Base-by-base conservation (phyloP, 2,329 filamentous ascomycete genomes). In the Fusarium ambrosium region DNA sequence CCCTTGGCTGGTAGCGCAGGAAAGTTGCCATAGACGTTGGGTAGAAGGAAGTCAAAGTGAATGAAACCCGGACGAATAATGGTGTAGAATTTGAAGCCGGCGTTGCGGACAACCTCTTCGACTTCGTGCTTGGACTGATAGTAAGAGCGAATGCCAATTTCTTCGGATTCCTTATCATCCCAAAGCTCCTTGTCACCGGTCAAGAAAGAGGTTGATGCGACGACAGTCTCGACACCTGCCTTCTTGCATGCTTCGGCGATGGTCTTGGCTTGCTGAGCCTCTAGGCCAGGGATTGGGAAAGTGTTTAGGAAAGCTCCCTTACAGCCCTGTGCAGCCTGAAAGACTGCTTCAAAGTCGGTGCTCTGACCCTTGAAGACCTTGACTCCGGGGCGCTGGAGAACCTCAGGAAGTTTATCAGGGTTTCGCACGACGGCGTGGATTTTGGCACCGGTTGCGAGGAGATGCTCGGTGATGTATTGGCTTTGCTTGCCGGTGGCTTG, bases 361-460 rank as follows among this genome's bases (percentile, higher is more conserved):
- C 79, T 84, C 14, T 84, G 80, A 10, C 82, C 83, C 60, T 84
- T 70, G 69, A 84, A 84, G 22, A 85, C 10, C 0, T 79, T 83
- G 41, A 84, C 76, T 6, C 72, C 72, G 0, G 77, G 72, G 9
- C 70, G 24, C 4, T 79, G 62, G 16, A 84, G 70, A 62, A 77
- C 39, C 1, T 67, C 8, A 0, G 80, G 79, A 5, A 79, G 59
- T 27, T 81, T 82, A n/a, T 80, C 58, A 7, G 77, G 79, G 53
- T 84, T 72, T 55, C 82, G 82, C 1, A 84, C 82, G 4, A 85
- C 64, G 0, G 81, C 83, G 37, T 84, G 82, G 60, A 84, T 67
- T 22, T 80, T 81, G 45, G 75, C 79, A 13, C 82, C 82, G 1
- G 81, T 77, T 22, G 70, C 66, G 7, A 84, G 81, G 1, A 85